Base-by-base conservation (phyloP, 2,329 filamentous ascomycete genomes). In the Trichoderma asperellum region DNA sequence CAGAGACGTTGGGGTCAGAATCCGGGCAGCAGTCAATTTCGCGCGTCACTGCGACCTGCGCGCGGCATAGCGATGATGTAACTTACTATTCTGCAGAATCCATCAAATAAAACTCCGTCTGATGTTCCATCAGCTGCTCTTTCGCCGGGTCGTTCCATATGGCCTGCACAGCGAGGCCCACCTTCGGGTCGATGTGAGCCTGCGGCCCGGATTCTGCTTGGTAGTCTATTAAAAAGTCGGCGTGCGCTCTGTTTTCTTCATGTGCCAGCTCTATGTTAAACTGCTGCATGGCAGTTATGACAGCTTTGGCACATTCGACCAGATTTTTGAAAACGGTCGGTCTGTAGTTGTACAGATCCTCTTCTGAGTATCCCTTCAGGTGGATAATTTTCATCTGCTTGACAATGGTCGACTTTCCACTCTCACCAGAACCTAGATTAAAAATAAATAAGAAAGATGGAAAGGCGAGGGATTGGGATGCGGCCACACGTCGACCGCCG, bases 321-420 rank as follows among this genome's bases (percentile, higher is more conserved):
- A 99, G 86, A 80, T 99, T 99, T 83, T 99, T 99, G 85, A 97
- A 99, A 71, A 99, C 94, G 40, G 96, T 98, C 72, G 97, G 89
- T 70, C 96, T 92, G 83, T 98, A 98, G 79, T 97, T 91, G 76
- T 92, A 92, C 61, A 98, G 86, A 81, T 99, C 96, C 76, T 98
- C 95, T 74, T 93, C 89, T 12, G 93, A 94, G 82, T 99, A 99
- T 71, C 96, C 96, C 82, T 97, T 97, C 76, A 98, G 91, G 78
- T 99, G 96, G 77, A 99, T 98, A 76, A 99, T 99, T 83, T 98
- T 99, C 96, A 99, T 99, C 86, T 99, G 96, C 82, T 99, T 99
- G 75, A 99, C 96, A 76, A 99, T 98, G 11, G 96, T 99, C 70
- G 96, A 98, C 83, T 99, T 99, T 74, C 96, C 96, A 81, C 95